Evolutionary conservation across 345 rosid species (phyloP), one percentile per base, ranked within the genome.

Genomic region (Durio zibethinus): DNA sequence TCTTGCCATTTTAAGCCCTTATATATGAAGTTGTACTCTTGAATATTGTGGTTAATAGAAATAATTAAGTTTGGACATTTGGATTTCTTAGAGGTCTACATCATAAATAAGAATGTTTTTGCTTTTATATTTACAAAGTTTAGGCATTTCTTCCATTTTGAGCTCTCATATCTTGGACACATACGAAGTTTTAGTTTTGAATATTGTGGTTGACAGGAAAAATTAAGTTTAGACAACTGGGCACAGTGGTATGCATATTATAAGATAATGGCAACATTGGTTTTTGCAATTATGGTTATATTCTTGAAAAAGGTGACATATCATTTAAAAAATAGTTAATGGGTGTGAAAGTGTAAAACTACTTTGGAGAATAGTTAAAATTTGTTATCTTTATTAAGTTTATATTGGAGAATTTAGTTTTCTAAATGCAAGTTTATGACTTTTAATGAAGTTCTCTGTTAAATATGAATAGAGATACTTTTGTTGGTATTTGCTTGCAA

Each of bases 101-200:
- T 78, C 50, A 70, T 59, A 70, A 31, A 40, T 5, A 78, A 78
- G 76, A 47, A 59, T 4, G 16, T n/a, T 16, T 29, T 31, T 43
- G n/a, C 61, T 27, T 48, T 31, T 20, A 38, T 40, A 40, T 20
- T 56, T 2, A 56, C 9, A 14, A 35, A 63, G 45, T 20, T 33
- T 43, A 16, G 67, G 67, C n/a, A n/a, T 9, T 63, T 23, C 68
- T 63, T 5, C 68, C 68, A 63, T 63, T 42, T 40, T 23, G 11
- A 52, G 54, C 75, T 52, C 45, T 31, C 75, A 31, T 33, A 20
- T 52, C 27, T 33, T 72, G 45, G 61, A 72, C 45, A 33, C 6
- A 52, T 50, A 31, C 4, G 9, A 71, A 18, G 4, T 50, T 70
- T 20, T 62, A 35, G 23, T 72, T 50, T 52, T 10, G 75, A 52